These are phyloP conservation scores for Pinus taeda DNA, from an alignment of 75 land plant genomes.

Conservation along the genomic window DNA sequence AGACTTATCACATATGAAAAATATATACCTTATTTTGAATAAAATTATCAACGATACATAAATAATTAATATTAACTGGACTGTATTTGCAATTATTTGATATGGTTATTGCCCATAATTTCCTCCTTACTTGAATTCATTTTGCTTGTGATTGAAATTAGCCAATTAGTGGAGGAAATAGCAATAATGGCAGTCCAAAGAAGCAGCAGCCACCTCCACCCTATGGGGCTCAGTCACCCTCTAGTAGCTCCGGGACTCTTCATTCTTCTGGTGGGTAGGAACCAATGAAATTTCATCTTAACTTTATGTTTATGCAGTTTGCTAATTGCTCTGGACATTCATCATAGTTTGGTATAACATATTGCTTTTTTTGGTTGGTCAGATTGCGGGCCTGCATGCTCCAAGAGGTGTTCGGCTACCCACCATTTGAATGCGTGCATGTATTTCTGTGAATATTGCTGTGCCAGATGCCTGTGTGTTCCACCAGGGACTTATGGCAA, in stretches of 20 bases:
- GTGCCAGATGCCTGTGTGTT: constrained; percentile 19
- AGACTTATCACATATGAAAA: too few relatives aligned
- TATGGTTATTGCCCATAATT: neutral
- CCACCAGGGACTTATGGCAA: constrained; percentile 28
- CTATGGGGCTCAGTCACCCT: neutral
- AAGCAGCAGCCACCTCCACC: neutral
- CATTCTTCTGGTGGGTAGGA: neutral
- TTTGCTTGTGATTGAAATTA: neutral
- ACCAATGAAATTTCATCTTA: neutral
- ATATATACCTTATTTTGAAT: too few relatives aligned
- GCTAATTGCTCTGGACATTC: too few relatives aligned
- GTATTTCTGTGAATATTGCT: constrained; percentile 27
- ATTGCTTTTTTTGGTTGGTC: neutral
- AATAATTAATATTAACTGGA: neutral
- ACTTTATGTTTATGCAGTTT: neutral
- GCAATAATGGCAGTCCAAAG: neutral
- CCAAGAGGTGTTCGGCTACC: constrained; percentile 19
- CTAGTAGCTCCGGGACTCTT: neutral
- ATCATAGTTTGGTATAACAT: neutral
- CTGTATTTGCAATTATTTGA: neutral
- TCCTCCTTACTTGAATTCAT: neutral
- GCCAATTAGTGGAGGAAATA: neutral
- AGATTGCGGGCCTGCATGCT: constrained; percentile 19
- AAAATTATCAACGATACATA: too few relatives aligned
- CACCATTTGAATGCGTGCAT: constrained; percentile 15